Percentiles rank a stretch among this genome's conserved stretches.
These are phyloP conservation scores for Cyclotella baltica DNA, from an alignment of 108 stramenopile genomes.

Conservation along the genomic window DNA sequence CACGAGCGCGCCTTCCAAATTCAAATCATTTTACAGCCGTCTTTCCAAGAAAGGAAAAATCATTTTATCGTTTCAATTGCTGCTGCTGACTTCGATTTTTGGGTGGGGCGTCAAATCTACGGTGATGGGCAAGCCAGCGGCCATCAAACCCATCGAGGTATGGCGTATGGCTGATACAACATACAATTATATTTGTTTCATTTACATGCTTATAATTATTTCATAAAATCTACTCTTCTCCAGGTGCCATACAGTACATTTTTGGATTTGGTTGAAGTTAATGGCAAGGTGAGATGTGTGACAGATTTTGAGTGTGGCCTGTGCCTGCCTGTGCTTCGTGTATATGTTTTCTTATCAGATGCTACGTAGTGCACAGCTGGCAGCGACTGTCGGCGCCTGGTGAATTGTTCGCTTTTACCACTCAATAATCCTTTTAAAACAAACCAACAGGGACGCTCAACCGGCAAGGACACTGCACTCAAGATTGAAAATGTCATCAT, in stretches of 20 bases:
- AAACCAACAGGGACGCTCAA: slow-evolving; percentile 28
- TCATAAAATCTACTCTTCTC: no score
- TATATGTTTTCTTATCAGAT: no score
- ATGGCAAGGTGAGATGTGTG: slow-evolving; percentile 30
- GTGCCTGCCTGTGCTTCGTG: neutral
- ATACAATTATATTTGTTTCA: no score
- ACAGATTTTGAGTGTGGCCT: neutral
- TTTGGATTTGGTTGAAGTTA: slow-evolving; percentile 71
- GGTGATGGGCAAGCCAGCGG: neutral
- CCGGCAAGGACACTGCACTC: slow-evolving; percentile 47
- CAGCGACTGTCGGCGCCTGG: no score
- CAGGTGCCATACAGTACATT: slow-evolving; percentile 77
- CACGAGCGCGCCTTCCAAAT: slow-evolving; percentile 22
- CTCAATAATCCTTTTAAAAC: neutral
- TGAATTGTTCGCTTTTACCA: no score
- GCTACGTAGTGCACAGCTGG: no score
- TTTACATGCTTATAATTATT: no score
- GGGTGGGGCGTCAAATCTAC: neutral
- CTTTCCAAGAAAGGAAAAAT: slow-evolving; percentile 28
- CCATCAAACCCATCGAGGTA: neutral
- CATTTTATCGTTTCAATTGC: neutral
- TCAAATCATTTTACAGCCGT: slow-evolving; percentile 12
- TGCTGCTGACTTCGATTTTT: neutral
- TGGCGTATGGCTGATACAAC: no score
- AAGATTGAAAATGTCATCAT: slow-evolving; percentile 68